A percentile compares a stretch with the other conserved stretches of the same genome.
Conservation (phyloP, 306 rosid genomes). For the Quercus mongolica region DNA sequence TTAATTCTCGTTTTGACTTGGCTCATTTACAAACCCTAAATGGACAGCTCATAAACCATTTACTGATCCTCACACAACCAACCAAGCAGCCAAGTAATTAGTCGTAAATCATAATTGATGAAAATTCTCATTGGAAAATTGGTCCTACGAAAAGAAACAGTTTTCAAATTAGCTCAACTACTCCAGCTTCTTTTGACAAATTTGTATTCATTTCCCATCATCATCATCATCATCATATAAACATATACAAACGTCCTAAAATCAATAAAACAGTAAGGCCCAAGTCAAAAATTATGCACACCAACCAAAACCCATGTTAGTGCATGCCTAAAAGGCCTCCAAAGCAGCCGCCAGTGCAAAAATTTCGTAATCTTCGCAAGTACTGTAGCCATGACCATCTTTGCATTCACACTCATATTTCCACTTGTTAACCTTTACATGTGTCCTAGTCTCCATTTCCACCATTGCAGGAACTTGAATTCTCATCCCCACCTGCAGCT, state of each 20-base stretch:
- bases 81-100: too few species aligned
- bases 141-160: too few species aligned
- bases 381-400: slow-evolving; percentile 35
- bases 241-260: background rate
- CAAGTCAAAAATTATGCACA: background rate
- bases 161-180: background rate
- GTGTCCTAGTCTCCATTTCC: slow-evolving; percentile 24
- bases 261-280: background rate
- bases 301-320: background rate
- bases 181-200: background rate
- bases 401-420: slow-evolving; percentile 60
- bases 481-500: slow-evolving; percentile 54
- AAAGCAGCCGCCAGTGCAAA: slow-evolving; percentile 55
- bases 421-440: slow-evolving; percentile 16
- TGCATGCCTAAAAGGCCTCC: slow-evolving; percentile 41
- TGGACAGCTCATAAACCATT: too few species aligned
- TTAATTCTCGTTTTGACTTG: too few species aligned
- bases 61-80: too few species aligned
- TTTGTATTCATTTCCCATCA: background rate
- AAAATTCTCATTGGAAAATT: too few species aligned
- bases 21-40: too few species aligned
- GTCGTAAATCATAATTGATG: too few species aligned
- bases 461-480: slow-evolving; percentile 13
- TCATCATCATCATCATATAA: background rate
- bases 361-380: slow-evolving; percentile 46